Base-by-base conservation (phyloP, 2,329 filamentous ascomycete genomes). In the Verticillium albo-atrum region DNA sequence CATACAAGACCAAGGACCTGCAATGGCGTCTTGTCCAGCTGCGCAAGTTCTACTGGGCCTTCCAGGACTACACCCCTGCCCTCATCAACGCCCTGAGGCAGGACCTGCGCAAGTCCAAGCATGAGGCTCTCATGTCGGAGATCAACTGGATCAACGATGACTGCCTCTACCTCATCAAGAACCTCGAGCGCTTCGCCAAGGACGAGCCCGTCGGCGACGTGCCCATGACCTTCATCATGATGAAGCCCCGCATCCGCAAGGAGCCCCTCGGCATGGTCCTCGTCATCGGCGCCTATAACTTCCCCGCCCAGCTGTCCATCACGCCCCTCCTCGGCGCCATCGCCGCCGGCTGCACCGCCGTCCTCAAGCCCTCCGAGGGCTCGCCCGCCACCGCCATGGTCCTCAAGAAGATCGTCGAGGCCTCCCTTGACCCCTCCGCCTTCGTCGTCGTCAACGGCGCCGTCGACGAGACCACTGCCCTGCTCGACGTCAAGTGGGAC, bases 251-350 rank as follows among this genome's bases (percentile, higher is more conserved):
- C 70, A 88, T 96, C 71, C 82, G 88, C 65, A 96, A 96, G 77
- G 94, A 98, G 70, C 95, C 95, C 1, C 75, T 97, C 60, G 95
- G 95, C 35, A 80, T 87, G 47, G 86, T 91, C 12, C 80, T 98
- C 67, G 86, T 97, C 68, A 96, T 98, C 70, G 92, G 92, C 60
- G 87, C 95, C 51, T 98, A 91, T 84, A 99, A 99, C 80, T 97
- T 93, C 74, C 95, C 95, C 56, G 79, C 97, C 72, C 88, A 93
- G 75, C 82, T 98, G 51, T 86, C 87, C 37, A 72, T 98, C 47
- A 83, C 85, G 1, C 92, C 94, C 2, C 75, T 96, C 62, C 84
- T 97, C 63, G 95, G 94, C 60, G 95, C 94, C 68, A 97, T 99
- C 67, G 87, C 91, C 51, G 94, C 92, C 9, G 95, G 95, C 57